phyloP scores from a whole-genome alignment of 257 asterid species.

The Petunia axillaris region DNA sequence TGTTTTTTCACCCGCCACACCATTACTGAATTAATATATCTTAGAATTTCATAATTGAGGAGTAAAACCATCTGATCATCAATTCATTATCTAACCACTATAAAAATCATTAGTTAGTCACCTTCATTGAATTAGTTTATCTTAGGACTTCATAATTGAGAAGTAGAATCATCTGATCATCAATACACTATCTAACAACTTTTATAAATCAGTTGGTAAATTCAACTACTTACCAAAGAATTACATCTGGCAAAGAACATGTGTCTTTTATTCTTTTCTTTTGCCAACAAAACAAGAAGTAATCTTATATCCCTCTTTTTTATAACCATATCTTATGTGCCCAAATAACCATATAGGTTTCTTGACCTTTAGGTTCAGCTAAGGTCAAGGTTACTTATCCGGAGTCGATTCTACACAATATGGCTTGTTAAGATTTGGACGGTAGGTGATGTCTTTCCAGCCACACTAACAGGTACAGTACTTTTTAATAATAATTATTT shows the following conservation, averaged over 20 bases:
- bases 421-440: background rate
- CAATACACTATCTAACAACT: background rate
- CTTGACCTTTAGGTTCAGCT: slow-evolving; percentile 22
- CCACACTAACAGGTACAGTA: background rate
- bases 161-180: too few species aligned
- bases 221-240: background rate
- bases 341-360: background rate
- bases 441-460: slow-evolving; percentile 14
- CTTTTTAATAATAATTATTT: slow-evolving; percentile 5
- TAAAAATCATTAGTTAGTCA: too few species aligned
- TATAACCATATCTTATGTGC: background rate
- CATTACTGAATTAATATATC: too few species aligned
- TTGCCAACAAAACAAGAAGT: background rate
- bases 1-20: too few species aligned
- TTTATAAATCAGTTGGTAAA: background rate
- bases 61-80: too few species aligned
- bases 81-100: background rate
- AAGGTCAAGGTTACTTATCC: slow-evolving; percentile 15
- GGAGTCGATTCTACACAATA: background rate
- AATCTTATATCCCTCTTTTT: background rate
- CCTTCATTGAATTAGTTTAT: too few species aligned
- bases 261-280: background rate
- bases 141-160: too few species aligned
- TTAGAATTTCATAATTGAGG: too few species aligned
- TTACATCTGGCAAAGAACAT: background rate